Base-by-base conservation (phyloP, 192 early-diverging fungal species). In the Polychytrium aggregatum region DNA sequence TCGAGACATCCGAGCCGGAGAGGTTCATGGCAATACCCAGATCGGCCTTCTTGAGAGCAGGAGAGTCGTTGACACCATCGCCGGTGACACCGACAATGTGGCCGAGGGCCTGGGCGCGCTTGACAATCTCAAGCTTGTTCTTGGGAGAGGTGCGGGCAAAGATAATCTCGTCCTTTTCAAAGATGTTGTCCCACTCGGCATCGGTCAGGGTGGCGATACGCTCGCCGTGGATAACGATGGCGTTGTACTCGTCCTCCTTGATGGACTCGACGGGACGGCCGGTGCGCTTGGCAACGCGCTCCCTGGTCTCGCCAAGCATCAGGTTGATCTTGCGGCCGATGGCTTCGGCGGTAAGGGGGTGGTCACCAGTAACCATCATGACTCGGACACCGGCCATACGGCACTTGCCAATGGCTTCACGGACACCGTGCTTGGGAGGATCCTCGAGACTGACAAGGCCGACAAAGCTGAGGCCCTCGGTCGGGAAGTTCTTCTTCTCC, bases 351-450 rank as follows among this genome's bases (percentile, higher is more conserved):
- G 92, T 97, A 56, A 93, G 76, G 38, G 88, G 87, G 59, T 92
- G 87, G 63, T 97, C 92, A 64, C 90, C 92, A 30, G 94, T 98
- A n/a, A 98, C 89, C 90, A 98, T 95, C 74, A 98, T 87, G 34
- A 98, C 90, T 60, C 86, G 84, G 67, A 98, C 86, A 51, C 94
- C 94, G 11, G 94, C 94, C 26, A 64, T 68, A 48, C 90, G 84
- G 60, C 90, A 92, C 37, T 83, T 80, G 36, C 89, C 92, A 63
- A 98, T 88, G 20, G 92, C 92, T 64, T 95, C 90, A 65, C 90
- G 87, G n/a, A 98, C 92, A 45, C 90, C 94, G 59, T 93, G 92
- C 63, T 93, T 93, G 55, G 94, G 94, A 44, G 94, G 94, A 61
- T 95, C 94, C 58, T 93, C 88, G 7, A 98, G 70, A n/a, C 84